Base-by-base conservation (phyloP, 371 early-diverging fungal species). In the Mucor sp. region DNA sequence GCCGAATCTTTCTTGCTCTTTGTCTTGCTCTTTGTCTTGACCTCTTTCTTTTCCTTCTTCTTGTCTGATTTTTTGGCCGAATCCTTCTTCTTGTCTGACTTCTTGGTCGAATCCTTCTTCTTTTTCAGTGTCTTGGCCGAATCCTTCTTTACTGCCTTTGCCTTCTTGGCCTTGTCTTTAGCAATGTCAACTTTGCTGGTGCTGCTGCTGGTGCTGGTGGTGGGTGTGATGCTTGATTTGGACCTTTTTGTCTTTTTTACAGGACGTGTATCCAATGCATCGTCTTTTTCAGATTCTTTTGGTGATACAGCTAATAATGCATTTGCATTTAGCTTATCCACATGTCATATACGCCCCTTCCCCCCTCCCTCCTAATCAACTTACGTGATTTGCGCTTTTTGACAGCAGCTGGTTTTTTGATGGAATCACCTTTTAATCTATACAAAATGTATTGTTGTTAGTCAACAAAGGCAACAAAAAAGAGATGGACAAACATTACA, bases 351-450 rank as follows among this genome's bases (percentile, higher is more conserved):
- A n/a, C n/a, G n/a, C n/a, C n/a, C n/a, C n/a, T n/a, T n/a, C n/a
- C n/a, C 8, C n/a, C 15, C 8, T 8, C 3, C 14, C 56, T 30
- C 17, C 17, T 4, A 30, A 17, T 55, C 3, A 27, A 33, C 39
- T 62, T 62, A 62, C 63, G 44, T 23, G 27, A n/a, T 30, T 43
- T 57, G 25, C 47, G 61, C 41, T 57, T 62, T 62, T 32, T 57
- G 15, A 19, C 32, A 50, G 48, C 44, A 15, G n/a, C 35, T 27
- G 27, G 19, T 17, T 53, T 55, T 14, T 53, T 55, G 30, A 7
- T n/a, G 15, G 14, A 21, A n/a, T 25, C n/a, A 19, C 28, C 44
- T 33, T 66, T 60, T 5, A 32, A 50, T 25, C 65, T 44, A n/a
- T n/a, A 65, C 32, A 33, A 25, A 57, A 17, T 14, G 37, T 9